phyloP scores from a whole-genome alignment of 1,284 basidiomycete species.

The Coniophora puteana region DNA sequence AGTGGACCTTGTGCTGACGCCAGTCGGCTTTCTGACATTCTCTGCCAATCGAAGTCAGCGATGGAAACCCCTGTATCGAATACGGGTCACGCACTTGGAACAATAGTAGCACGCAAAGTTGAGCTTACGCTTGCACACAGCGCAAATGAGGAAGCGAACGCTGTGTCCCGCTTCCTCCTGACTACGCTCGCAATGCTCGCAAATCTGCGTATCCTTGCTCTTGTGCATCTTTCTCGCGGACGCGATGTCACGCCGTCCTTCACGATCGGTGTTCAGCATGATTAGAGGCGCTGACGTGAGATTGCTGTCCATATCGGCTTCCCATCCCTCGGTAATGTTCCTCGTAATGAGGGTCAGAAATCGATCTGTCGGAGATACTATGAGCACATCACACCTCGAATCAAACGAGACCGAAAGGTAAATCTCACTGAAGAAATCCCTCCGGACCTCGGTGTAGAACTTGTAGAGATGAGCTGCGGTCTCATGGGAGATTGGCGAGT shows the following conservation, averaged over 20 bases:
- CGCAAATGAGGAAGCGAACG: conserved; percentile 11
- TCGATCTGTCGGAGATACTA: no score
- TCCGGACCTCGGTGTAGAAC: no score
- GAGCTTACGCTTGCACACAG: conserved; percentile 7
- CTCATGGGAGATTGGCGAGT: no score
- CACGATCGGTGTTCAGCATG: no score
- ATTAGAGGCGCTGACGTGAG: no score
- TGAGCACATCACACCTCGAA: no score
- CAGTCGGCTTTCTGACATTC: background rate
- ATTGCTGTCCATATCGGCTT: no score
- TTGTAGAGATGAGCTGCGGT: no score
- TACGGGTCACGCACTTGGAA: conserved; percentile 4
- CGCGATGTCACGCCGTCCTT: background rate
- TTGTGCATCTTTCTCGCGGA: background rate
- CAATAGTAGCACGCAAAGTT: conserved; percentile 8
- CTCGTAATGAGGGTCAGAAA: no score
- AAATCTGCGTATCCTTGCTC: conserved; percentile 6
- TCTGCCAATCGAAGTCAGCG: background rate
- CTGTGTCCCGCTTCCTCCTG: conserved; percentile 3
- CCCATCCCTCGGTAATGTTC: no score
- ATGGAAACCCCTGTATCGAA: background rate
- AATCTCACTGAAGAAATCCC: no score
- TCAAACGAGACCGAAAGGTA: no score
- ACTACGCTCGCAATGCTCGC: conserved; percentile 8
- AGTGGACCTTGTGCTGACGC: background rate